Evolutionary conservation across 2,329 filamentous ascomycete genomes (phyloP).

Genomic region (Taxawa tesnikishii): DNA sequence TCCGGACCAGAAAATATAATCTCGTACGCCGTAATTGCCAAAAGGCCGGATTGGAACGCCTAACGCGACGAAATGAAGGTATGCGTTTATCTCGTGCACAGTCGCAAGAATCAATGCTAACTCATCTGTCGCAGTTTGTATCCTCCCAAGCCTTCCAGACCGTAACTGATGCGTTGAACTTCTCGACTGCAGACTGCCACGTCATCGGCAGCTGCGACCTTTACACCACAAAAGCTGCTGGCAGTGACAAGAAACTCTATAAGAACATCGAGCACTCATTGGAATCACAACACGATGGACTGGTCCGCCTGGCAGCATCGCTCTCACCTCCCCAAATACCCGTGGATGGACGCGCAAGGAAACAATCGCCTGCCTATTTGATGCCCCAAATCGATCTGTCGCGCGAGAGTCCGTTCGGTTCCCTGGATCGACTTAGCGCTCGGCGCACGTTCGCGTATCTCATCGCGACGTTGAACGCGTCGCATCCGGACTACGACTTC

Average conservation of each 20-base stretch:
- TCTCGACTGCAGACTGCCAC: conserved; percentile 85
- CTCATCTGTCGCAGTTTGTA: conserved; percentile 56
- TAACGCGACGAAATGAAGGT: conserved; percentile 6
- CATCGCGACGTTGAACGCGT: conserved; percentile 92
- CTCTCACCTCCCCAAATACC: conserved; percentile 62
- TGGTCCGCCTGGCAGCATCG: conserved; percentile 74
- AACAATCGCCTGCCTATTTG: conserved; percentile 13
- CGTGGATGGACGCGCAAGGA: conserved; percentile 14
- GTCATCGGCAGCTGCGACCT: conserved; percentile 90
- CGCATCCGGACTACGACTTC: conserved; percentile 94
- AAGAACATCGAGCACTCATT: conserved; percentile 88
- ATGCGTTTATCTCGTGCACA: conserved; percentile 3
- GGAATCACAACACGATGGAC: conserved; percentile 79
- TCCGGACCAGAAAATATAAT: too few relatives aligned
- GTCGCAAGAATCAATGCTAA: too few relatives aligned
- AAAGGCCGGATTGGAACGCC: too few relatives aligned
- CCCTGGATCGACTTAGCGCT: conserved; percentile 75
- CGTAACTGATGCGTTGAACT: conserved; percentile 86
- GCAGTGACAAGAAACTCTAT: conserved; percentile 93
- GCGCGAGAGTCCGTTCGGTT: conserved; percentile 82
- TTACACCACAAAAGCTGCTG: conserved; percentile 93
- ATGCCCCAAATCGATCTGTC: conserved; percentile 49
- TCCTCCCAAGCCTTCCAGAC: conserved; percentile 83
- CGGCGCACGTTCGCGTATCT: conserved; percentile 90
- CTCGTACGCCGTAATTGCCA: too few relatives aligned